A percentile compares a stretch with the other conserved stretches of the same genome.
Evolutionary conservation across 345 rosid species (phyloP).

Genomic region (Eutrema yunnanense): DNA sequence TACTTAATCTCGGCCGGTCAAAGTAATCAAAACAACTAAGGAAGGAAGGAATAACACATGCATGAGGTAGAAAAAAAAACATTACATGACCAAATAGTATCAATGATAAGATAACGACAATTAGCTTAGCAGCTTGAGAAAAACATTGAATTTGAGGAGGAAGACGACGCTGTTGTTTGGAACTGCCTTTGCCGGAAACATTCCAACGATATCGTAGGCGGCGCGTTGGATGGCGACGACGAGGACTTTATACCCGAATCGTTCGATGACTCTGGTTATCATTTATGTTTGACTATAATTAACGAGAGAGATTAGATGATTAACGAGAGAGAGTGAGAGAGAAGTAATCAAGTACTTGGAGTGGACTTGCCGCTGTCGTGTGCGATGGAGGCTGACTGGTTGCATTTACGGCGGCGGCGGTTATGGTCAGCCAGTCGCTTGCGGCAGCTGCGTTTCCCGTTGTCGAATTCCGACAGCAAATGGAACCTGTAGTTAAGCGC

Average conservation of each 20-base stretch:
- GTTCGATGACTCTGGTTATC: not conserved
- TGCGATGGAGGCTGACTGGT: slow-evolving; percentile 25
- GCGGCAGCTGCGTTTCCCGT: slow-evolving; percentile 97
- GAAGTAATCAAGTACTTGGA: slow-evolving; percentile 33
- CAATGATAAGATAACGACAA: not conserved
- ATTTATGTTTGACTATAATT: too few relatives aligned
- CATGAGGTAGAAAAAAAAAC: not conserved
- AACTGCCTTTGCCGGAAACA: slow-evolving; percentile 61
- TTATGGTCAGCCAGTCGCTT: slow-evolving; percentile 95
- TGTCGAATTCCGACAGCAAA: slow-evolving; percentile 84
- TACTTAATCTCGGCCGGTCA: too few relatives aligned
- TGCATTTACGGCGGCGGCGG: slow-evolving; percentile 84
- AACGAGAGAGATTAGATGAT: not conserved
- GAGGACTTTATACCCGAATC: slow-evolving; percentile 53
- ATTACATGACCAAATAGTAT: not conserved
- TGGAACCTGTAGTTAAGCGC: slow-evolving; percentile 55
- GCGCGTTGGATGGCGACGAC: slow-evolving; percentile 53
- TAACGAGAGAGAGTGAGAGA: not conserved
- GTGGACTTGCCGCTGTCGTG: slow-evolving; percentile 42
- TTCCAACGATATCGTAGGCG: slow-evolving; percentile 72
- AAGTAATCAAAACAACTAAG: too few relatives aligned
- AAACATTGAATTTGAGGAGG: slow-evolving; percentile 61
- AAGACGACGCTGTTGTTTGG: slow-evolving; percentile 46
- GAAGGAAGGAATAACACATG: too few relatives aligned
- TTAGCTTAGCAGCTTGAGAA: slow-evolving; percentile 36